Percentiles rank a stretch among this genome's conserved stretches.
Conservation (phyloP, 108 stramenopile genomes). For the Cylindrotheca fusiformis region DNA sequence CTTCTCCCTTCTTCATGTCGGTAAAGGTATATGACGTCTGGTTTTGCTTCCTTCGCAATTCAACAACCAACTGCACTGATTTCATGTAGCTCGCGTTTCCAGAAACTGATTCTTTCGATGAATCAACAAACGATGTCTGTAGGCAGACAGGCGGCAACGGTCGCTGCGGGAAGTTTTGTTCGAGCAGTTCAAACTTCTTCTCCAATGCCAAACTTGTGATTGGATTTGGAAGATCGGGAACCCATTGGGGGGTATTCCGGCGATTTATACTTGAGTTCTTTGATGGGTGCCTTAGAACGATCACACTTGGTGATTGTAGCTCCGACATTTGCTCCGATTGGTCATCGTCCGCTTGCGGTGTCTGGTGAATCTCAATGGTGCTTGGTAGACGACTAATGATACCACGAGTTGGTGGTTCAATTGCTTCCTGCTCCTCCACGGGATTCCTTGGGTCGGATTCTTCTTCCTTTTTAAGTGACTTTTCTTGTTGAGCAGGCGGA, state of each 20-base stretch:
- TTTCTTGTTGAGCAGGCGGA: not conserved
- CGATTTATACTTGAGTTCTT: not conserved
- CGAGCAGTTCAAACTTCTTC: not conserved
- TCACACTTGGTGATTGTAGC: not conserved
- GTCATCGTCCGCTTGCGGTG: not conserved
- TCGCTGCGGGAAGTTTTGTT: not conserved
- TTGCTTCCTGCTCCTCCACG: not conserved
- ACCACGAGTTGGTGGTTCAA: not conserved
- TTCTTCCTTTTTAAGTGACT: not conserved
- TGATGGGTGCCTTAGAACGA: not conserved
- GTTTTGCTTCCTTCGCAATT: not conserved
- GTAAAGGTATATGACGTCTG: not conserved
- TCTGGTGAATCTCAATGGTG: not conserved
- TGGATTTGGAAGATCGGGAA: not conserved
- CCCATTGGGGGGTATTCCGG: not conserved
- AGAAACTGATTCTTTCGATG: not conserved
- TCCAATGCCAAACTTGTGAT: not conserved
- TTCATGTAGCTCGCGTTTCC: not conserved
- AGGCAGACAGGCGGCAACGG: not conserved
- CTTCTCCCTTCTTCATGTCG: slow-evolving; percentile 15
- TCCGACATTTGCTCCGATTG: not conserved
- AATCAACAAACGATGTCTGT: not conserved
- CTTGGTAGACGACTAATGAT: not conserved
- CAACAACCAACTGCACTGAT: not conserved
- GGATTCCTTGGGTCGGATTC: not conserved